phyloP scores from a whole-genome alignment of 495 filamentous ascomycete genomes.

The Podospora anserina region DNA sequence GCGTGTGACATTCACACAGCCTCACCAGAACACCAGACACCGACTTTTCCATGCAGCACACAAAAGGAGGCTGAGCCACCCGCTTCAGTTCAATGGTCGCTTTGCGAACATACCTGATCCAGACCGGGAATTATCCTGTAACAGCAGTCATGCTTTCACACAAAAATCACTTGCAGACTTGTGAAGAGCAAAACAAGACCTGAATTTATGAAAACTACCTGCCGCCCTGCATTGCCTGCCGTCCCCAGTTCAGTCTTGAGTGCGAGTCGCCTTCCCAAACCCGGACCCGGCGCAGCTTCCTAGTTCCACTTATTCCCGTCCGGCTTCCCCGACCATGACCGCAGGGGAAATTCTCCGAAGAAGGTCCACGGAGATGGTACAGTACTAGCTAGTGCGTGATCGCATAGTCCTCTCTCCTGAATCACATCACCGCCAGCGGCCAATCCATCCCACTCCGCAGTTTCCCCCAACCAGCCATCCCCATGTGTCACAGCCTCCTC shows the following conservation, averaged over 20 bases:
- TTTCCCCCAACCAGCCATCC: not conserved
- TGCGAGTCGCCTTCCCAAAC: conserved; percentile 9
- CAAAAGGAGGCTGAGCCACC: conserved; percentile 18
- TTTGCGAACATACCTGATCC: not conserved
- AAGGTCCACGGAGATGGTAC: not conserved
- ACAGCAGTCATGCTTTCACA: too few species aligned
- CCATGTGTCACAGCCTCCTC: not conserved
- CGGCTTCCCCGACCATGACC: conserved; percentile 10
- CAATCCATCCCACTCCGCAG: not conserved
- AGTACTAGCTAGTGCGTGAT: not conserved
- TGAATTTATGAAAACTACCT: conserved; percentile 33
- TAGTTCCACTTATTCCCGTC: not conserved
- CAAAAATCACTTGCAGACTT: too few species aligned
- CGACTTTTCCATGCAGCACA: conserved; percentile 19
- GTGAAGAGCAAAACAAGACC: conserved; percentile 19
- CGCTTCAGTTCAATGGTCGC: not conserved
- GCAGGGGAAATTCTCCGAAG: not conserved
- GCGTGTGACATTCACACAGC: conserved; percentile 16
- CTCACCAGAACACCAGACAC: conserved; percentile 17
- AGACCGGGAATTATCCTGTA: too few species aligned
- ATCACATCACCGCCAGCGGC: not conserved
- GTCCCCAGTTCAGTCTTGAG: conserved; percentile 15
- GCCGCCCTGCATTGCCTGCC: conserved; percentile 19
- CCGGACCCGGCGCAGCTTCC: conserved; percentile 9
- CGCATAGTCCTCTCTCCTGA: not conserved